phyloP scores from a whole-genome alignment of 805 yeast species.

The Debaryomyces castellii region DNA sequence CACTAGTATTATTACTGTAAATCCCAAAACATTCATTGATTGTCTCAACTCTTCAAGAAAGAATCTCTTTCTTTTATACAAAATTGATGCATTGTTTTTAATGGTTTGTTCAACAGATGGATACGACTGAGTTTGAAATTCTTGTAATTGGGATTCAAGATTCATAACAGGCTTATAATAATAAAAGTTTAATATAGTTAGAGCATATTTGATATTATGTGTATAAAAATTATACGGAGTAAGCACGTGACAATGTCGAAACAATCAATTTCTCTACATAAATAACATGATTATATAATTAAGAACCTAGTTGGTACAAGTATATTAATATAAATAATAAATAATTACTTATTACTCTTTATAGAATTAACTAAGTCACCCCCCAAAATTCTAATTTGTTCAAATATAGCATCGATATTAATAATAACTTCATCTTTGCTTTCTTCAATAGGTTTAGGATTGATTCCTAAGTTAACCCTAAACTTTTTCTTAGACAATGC shows the following conservation, averaged over 20 bases:
- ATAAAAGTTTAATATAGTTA: too few relatives aligned
- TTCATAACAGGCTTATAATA: background rate
- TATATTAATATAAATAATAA: background rate
- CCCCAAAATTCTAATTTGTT: slow-evolving; percentile 68
- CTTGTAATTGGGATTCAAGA: slow-evolving; percentile 21
- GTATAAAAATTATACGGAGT: too few relatives aligned
- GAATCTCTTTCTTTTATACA: slow-evolving; percentile 43
- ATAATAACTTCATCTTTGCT: slow-evolving; percentile 54
- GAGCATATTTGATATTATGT: background rate
- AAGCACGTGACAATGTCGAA: background rate
- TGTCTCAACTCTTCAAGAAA: slow-evolving; percentile 36
- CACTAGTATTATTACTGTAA: slow-evolving; percentile 31
- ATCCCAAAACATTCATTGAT: slow-evolving; percentile 34
- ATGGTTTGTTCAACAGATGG: slow-evolving; percentile 41
- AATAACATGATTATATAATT: background rate
- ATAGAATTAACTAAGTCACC: slow-evolving; percentile 56
- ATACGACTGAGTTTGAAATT: slow-evolving; percentile 26
- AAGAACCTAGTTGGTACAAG: background rate
- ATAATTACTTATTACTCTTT: slow-evolving; percentile 22
- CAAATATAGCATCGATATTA: slow-evolving; percentile 69
- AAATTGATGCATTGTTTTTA: slow-evolving; percentile 37
- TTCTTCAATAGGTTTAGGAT: slow-evolving; percentile 59
- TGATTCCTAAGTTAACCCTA: slow-evolving; percentile 75
- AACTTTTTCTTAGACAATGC: slow-evolving; percentile 62
- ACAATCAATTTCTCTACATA: background rate